Evolutionary conservation across 2,329 filamentous ascomycete species (phyloP), one percentile per base, ranked within the genome.

Genomic region (Phyllosticta capitalensis): DNA sequence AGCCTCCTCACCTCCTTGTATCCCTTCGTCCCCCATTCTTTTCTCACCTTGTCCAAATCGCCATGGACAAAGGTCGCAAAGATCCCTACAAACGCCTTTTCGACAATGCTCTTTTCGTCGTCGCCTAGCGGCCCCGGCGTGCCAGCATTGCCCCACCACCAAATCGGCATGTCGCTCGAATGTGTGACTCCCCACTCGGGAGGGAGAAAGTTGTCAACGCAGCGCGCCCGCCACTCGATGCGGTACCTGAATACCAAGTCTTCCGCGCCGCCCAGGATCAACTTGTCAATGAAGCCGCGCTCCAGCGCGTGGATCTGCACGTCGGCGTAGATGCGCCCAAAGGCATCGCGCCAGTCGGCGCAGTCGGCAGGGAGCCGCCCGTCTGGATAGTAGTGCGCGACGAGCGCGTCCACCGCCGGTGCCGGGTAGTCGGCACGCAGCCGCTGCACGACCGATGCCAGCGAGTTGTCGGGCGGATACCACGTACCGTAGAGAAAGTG

Each of bases 321-420:
- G 58, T 82, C 78, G 2, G 81, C 80, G 63, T 83, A 83, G 5
- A 83, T 71, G 14, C 71, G 71, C 0, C 81, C 81, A 65, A 82
- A 83, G 0, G 77, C 76, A 24, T 81, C 76, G 54, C 67, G 63
- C 81, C 81, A 83, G 64, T 76, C 69, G 45, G 69, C 66, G 51
- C 71, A 76, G 5, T 66, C 67, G 0, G 63, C 10, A 0, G 79
- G 78, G 0, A 82, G 65, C 3, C 67, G 62, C 1, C 70, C 66
- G 10, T 55, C 55, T 0, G 74, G 77, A 17, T 52, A 58, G 66
- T 80, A 79, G 17, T 76, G 64, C 0, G 65, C 61, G 59, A 81
- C 69, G 7, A 83, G 65, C 0, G 71, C 71, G 24, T 76, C 71
- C 50, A 78, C 78, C 1, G 73, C 73, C 0, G 65, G 62, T 4